Percentiles rank a stretch among this genome's conserved stretches.
Evolutionary conservation across 805 yeast genomes (phyloP).

Genomic region (Teunomyces kruisii): DNA sequence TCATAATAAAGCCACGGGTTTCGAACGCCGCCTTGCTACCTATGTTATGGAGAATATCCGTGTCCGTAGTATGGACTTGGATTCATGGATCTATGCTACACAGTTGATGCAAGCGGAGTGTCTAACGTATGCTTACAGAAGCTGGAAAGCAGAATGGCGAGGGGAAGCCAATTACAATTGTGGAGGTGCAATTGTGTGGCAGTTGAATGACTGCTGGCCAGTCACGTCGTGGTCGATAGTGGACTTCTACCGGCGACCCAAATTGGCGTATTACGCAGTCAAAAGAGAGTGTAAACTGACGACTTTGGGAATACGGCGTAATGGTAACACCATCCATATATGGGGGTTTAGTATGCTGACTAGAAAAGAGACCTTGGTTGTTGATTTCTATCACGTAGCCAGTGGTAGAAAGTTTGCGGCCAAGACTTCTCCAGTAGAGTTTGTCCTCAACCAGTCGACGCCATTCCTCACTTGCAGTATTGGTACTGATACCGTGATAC

Average conservation of each 20-base stretch:
- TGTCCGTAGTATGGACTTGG: slow-evolving; percentile 33
- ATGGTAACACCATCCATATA: slow-evolving; percentile 13
- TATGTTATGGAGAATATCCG: slow-evolving; percentile 48
- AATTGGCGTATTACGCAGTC: slow-evolving; percentile 47
- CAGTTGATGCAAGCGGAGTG: slow-evolving; percentile 55
- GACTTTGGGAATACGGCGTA: slow-evolving; percentile 35
- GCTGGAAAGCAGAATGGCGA: slow-evolving; percentile 50
- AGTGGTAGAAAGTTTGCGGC: slow-evolving; percentile 21
- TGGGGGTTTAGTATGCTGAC: neutral
- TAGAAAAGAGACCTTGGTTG: slow-evolving; percentile 19
- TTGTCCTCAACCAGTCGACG: neutral
- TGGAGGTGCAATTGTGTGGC: slow-evolving; percentile 56
- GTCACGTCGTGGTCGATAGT: slow-evolving; percentile 50
- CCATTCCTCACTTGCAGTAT: neutral
- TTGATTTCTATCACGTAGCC: slow-evolving; percentile 29
- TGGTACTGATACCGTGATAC: neutral
- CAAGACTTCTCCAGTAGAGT: neutral
- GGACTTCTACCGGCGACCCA: slow-evolving; percentile 43
- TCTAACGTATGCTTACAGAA: slow-evolving; percentile 44
- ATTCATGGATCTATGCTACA: slow-evolving; percentile 49
- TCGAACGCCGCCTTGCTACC: slow-evolving; percentile 44
- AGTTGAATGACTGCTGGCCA: slow-evolving; percentile 55
- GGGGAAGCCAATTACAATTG: slow-evolving; percentile 29
- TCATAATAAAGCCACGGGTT: slow-evolving; percentile 52
- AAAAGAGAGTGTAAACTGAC: slow-evolving; percentile 41